Conservation (phyloP, 2,329 filamentous ascomycete species). For the Chaetomium strumarium region DNA sequence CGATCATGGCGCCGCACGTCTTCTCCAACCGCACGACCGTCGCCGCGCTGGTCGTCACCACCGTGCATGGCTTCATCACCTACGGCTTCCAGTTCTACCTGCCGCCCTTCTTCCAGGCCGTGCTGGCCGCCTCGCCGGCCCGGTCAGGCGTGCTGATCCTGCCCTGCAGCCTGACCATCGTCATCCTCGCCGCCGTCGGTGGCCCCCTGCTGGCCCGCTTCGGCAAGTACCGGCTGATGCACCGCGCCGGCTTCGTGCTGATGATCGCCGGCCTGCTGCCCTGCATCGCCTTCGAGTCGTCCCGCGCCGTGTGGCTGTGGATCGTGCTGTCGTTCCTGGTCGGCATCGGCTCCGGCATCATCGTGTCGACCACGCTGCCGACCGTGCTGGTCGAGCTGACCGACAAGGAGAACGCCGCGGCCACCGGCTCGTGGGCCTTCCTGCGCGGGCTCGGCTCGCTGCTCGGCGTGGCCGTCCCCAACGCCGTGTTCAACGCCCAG, state of each 20-base stretch:
- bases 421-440: slow-evolving; percentile 37
- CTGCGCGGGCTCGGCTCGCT: slow-evolving; percentile 37
- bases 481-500: slow-evolving; percentile 32
- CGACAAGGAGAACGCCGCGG: slow-evolving; percentile 31
- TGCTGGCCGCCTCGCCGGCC: slow-evolving; percentile 30
- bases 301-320: slow-evolving; percentile 31
- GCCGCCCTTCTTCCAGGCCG: slow-evolving; percentile 42
- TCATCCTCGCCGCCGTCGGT: slow-evolving; percentile 21
- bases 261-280: slow-evolving; percentile 33
- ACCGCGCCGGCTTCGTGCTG: slow-evolving; percentile 27
- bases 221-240: slow-evolving; percentile 42
- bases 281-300: slow-evolving; percentile 30
- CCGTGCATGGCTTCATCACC: slow-evolving; percentile 34
- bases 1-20: slow-evolving; percentile 38
- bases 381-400: slow-evolving; percentile 33
- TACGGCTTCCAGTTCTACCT: slow-evolving; percentile 37
- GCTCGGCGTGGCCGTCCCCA: slow-evolving; percentile 36
- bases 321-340: slow-evolving; percentile 34
- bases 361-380: slow-evolving; percentile 36
- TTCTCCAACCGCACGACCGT: slow-evolving; percentile 40
- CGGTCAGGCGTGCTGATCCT: slow-evolving; percentile 30
- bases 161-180: slow-evolving; percentile 25
- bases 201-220: slow-evolving; percentile 28
- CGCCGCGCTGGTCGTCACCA: slow-evolving; percentile 31
- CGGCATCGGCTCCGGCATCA: slow-evolving; percentile 36